Percentiles rank a stretch among this genome's conserved stretches.
Conservation (phyloP, 768 basidiomycete genomes). For the Saitozyma sp. region DNA sequence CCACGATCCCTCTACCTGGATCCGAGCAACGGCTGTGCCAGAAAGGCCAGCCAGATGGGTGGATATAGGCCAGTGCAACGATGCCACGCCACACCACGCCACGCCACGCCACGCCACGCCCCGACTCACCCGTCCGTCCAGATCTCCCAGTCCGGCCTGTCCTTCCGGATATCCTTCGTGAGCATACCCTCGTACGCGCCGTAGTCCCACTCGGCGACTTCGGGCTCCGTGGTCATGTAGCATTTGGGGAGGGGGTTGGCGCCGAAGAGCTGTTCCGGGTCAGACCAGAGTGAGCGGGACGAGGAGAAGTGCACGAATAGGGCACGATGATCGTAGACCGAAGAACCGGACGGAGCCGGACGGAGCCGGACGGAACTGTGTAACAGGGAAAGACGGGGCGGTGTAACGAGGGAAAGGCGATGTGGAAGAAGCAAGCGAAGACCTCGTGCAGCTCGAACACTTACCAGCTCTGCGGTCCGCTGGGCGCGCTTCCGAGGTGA, state of each 20-base stretch:
- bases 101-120: too few relatives aligned
- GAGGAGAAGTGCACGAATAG: neutral
- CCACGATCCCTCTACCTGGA: neutral
- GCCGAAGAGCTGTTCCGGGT: conserved; percentile 38
- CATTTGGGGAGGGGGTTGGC: conserved; percentile 34
- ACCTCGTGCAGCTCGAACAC: too few relatives aligned
- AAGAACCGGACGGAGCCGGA: too few relatives aligned
- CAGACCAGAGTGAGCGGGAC: neutral
- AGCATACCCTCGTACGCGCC: conserved; percentile 84
- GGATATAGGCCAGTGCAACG: too few relatives aligned
- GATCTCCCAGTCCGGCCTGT: conserved; percentile 68
- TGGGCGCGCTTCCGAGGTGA: conserved; percentile 87
- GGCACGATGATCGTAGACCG: too few relatives aligned
- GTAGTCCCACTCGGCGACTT: conserved; percentile 73
- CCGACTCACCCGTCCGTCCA: conserved; percentile 73
- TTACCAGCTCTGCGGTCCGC: conserved; percentile 72
- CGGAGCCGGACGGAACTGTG: too few relatives aligned
- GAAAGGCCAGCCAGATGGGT: too few relatives aligned
- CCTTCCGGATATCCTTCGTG: conserved; percentile 72
- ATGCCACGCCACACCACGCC: too few relatives aligned
- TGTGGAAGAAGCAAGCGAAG: too few relatives aligned
- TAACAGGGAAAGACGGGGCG: too few relatives aligned
- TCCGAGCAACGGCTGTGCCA: too few relatives aligned
- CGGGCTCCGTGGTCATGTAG: conserved; percentile 36
- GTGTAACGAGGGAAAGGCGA: too few relatives aligned